phyloP scores from a whole-genome alignment of 805 yeast genomes.

The Huiozyma naganishii region DNA sequence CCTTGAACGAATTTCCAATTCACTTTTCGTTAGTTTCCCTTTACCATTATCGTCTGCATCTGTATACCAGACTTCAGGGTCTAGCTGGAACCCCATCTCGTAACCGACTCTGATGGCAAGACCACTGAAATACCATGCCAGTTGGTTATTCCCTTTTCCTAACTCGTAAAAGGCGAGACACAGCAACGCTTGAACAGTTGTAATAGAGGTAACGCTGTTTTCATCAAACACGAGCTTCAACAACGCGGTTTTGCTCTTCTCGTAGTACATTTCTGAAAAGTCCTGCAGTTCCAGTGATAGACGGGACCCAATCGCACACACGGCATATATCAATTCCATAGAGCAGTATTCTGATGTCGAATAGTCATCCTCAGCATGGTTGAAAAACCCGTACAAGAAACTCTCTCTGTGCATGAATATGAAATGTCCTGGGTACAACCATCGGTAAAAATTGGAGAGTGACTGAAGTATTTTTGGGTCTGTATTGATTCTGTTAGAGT shows the following conservation, averaged over 20 bases:
- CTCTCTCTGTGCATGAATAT: conserved; percentile 56
- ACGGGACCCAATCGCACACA: conserved; percentile 50
- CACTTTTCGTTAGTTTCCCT: conserved; percentile 35
- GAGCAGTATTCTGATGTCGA: conserved; percentile 42
- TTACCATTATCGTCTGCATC: conserved; percentile 24
- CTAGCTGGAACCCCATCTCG: conserved; percentile 52
- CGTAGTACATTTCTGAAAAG: conserved; percentile 36
- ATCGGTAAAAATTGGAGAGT: conserved; percentile 38
- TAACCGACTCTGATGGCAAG: conserved; percentile 55
- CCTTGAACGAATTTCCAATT: conserved; percentile 45
- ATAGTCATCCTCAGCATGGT: conserved; percentile 36
- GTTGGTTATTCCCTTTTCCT: conserved; percentile 45
- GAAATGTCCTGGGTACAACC: conserved; percentile 56
- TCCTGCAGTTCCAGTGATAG: conserved; percentile 34
- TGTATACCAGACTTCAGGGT: conserved; percentile 49
- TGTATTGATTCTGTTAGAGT: conserved; percentile 16
- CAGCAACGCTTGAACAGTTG: conserved; percentile 49
- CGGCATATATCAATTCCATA: conserved; percentile 40
- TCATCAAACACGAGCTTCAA: conserved; percentile 30
- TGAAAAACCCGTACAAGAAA: conserved; percentile 48
- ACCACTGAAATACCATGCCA: conserved; percentile 56
- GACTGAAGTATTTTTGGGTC: conserved; percentile 23
- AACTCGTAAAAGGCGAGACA: conserved; percentile 51
- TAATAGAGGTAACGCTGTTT: conserved; percentile 33
- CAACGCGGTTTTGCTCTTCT: conserved; percentile 35